Base-by-base conservation (phyloP, 2,329 filamentous ascomycete genomes). In the Chrysoporthe austroafricana region DNA sequence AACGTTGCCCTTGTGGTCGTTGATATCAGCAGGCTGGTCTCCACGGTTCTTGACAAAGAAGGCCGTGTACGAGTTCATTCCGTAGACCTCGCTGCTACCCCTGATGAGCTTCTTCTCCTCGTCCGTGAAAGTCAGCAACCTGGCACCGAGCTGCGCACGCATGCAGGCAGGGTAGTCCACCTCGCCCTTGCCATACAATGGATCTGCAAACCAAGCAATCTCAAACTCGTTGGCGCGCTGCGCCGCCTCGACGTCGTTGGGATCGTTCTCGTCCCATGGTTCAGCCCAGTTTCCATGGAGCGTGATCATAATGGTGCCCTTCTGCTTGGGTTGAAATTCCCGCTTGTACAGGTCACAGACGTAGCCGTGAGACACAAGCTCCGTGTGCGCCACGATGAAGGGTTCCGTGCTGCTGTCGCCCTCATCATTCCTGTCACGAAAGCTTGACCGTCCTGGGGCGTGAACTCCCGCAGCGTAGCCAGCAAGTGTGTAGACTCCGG, bases 61-160 rank as follows among this genome's bases (percentile, higher is more conserved):
- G 0, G 79, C 76, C 0, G 78, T 79, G 72, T 82, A 82, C 16
- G 78, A 80, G 70, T 82, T 81, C 78, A 81, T 81, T 42, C 79
- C 80, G 62, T 81, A 81, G 34, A 76, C 76, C 58, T 79, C 76
- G 2, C 77, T 79, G 66, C 77, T 79, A 1, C 78, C 77, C 0
- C 77, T 74, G 5, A 81, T 73, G 7, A 81, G 72, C n/a, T 69
- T 73, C 65, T 76, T 77, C 70, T 81, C 79, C 66, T 80, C 79
- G 16, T 75, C 73, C 0, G 79, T 81, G 63, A 81, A 81, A 0
- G 67, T 69, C 0, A 78, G 79, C 11, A 81, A 72, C 14, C 78
- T 71, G 50, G 79, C 76, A 8, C 77, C 79, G 0, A 81, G 77
- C 62, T 79, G 78, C 4, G 73, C 75, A 1, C 79, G 74, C 79